Base-by-base conservation (phyloP, 1,284 basidiomycete species). In the Apiotrichum mycotoxinovorans region DNA sequence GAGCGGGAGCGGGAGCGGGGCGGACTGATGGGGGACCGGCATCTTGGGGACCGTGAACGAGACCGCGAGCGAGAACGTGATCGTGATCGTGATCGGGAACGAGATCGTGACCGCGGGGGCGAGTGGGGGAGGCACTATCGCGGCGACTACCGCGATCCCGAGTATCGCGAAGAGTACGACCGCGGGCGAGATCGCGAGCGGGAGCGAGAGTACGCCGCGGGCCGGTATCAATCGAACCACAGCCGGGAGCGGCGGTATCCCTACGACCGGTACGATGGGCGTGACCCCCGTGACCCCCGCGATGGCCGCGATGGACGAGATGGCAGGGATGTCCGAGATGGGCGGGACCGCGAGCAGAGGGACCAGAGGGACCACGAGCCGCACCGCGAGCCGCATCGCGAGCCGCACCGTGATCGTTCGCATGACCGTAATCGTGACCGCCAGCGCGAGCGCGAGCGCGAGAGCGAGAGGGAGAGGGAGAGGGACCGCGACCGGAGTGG, bases 271-370 rank as follows among this genome's bases (percentile, higher is more conserved):
- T 23, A 27, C 43, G 43, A 44, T 9, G 20, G 43, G 11, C 41
- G 41, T 10, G 40, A 41, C n/a, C 38, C 38, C 11, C n/a, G 37
- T 17, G 40, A 41, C n/a, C 38, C 38, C 11, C n/a, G 37, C 10
- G 50, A 51, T 30, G 30, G 30, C 30, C 33, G 43, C 11, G 27
- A 25, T 44, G 7, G 9, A 8, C 26, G 43, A 17, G 23, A 34
- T 41, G 51, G 26, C 12, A 4, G 23, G 7, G 33, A 52, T 30
- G 30, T 30, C 30, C 30, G 30, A 5, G 30, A 30, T 12, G 45
- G 37, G 9, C n/a, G 52, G n/a, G 47, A 55, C 33, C 38, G 54
- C 18, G 47, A 42, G 27, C 46, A n/a, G n/a, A n/a, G 54, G 33
- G 38, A 55, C 22, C 40, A 50, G 15, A 5, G 30, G 30, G 34